Base-by-base conservation (phyloP, 139 green algal species). In the Gonium pectorale region DNA sequence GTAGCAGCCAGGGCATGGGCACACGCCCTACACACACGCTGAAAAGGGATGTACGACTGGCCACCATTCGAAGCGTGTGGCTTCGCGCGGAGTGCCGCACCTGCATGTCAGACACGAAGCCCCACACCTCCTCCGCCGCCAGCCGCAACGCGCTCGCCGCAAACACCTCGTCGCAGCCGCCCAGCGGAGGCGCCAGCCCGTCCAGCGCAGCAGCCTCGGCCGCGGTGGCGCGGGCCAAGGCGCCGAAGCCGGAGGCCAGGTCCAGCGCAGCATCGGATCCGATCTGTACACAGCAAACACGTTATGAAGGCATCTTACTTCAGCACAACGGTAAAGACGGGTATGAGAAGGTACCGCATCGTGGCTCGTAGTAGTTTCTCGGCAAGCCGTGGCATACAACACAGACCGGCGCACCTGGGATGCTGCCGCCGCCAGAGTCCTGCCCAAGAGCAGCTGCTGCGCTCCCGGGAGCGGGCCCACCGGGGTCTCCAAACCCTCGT, bases 91-190 rank as follows among this genome's bases (percentile, higher is more conserved):
- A n/a, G n/a, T n/a, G n/a, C n/a, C n/a, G n/a, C 70, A 66, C 70
- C 72, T 80, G 72, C 72, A 80, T 80, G 72, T 80, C 72, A 35
- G 40, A 21, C 27, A 80, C 72, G 35, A 80, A 80, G 1, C 46
- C 72, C 72, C 72, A 80, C 21, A 80, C 37, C 24, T 80, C 72
- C 72, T 80, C 72, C 72, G 72, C 72, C 37, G 72, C 72, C 49
- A 80, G 72, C 52, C 35, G 26, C 19, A 80, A 35, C 6, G 72
- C 72, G 8, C 22, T 40, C 6, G 52, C 72, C 40, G 29, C 40
- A 33, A 80, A 68, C 52, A 68, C 33, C 22, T 52, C 72, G 35
- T 80, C 72, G 0, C 35, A 27, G 22, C 72, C 72, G 29, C 72
- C 72, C 51, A 67, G 29, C 52, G 51, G 51, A 8, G 72, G 37